A percentile compares a stretch with the other conserved stretches of the same genome.
Evolutionary conservation across 2,329 filamentous ascomycete species (phyloP).

Genomic region (Phialocephala sp.): DNA sequence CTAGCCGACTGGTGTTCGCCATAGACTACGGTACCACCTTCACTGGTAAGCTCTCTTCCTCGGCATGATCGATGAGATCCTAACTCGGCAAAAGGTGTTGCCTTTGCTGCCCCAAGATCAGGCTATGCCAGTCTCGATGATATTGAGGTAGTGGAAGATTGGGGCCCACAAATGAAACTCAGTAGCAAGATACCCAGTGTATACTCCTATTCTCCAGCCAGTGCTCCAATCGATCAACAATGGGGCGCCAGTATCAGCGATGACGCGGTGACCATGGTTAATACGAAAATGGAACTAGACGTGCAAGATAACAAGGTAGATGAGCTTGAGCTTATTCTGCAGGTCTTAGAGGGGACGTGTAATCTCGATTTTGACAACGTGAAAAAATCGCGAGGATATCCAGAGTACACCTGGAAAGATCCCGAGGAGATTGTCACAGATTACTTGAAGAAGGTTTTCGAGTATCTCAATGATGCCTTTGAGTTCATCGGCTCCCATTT

Average conservation of each 20-base stretch:
- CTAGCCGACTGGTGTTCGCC: conserved; percentile 27
- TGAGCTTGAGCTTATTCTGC: conserved; percentile 39
- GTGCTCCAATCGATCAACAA: conserved; percentile 35
- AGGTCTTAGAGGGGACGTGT: conserved; percentile 39
- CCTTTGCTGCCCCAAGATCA: conserved; percentile 10
- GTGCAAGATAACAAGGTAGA: conserved; percentile 30
- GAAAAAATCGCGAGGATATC: conserved; percentile 20
- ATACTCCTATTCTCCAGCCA: conserved; percentile 37
- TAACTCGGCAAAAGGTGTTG: conserved; percentile 9
- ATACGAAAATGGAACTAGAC: conserved; percentile 42
- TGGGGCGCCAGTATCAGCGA: conserved; percentile 36
- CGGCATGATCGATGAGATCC: background rate
- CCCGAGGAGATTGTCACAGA: conserved; percentile 41
- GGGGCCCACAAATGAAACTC: conserved; percentile 37
- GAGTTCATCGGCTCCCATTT: conserved; percentile 25
- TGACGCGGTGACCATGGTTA: conserved; percentile 38
- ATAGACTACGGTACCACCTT: conserved; percentile 34
- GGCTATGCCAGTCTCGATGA: conserved; percentile 29
- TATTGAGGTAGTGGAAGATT: conserved; percentile 37
- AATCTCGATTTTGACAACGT: conserved; percentile 38
- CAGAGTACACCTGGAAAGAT: conserved; percentile 36
- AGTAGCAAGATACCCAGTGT: conserved; percentile 39
- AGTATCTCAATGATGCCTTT: conserved; percentile 25
- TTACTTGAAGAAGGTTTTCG: conserved; percentile 38
- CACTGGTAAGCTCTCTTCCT: conserved; percentile 28